Evolutionary conservation across 352 stramenopile species (phyloP).

Genomic region (Pythium rhizo-oryzae): DNA sequence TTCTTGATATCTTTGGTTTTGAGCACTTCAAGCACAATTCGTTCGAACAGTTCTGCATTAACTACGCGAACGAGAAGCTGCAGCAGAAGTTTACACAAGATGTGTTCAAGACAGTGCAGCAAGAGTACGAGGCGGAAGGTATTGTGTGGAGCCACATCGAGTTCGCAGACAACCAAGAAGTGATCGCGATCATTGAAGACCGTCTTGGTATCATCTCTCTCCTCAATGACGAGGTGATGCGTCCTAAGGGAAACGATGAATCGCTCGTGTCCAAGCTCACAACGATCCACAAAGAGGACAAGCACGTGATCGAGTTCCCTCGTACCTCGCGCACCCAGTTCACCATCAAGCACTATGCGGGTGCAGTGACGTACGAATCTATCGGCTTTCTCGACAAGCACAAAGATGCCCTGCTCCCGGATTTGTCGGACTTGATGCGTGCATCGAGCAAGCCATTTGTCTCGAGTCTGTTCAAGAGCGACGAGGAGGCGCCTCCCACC

Average conservation of each 20-base stretch:
- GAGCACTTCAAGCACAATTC: constrained; percentile 95
- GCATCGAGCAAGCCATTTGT: constrained; percentile 71
- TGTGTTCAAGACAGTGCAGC: constrained; percentile 89
- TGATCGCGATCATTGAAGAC: constrained; percentile 88
- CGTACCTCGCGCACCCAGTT: constrained; percentile 86
- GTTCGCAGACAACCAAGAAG: constrained; percentile 90
- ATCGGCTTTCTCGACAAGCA: constrained; percentile 96
- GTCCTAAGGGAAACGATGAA: constrained; percentile 85
- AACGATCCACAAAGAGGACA: constrained; percentile 79
- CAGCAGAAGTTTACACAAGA: constrained; percentile 93
- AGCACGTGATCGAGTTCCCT: constrained; percentile 79
- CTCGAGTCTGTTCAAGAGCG: constrained; percentile 49
- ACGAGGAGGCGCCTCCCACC: background rate
- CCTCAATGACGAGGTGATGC: constrained; percentile 90
- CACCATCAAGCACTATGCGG: constrained; percentile 94
- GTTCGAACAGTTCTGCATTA: constrained; percentile 95
- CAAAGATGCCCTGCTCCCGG: constrained; percentile 93
- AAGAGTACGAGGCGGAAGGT: constrained; percentile 88
- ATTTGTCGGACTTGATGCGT: constrained; percentile 89
- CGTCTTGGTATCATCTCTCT: constrained; percentile 89
- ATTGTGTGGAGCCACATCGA: constrained; percentile 95
- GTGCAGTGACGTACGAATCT: constrained; percentile 91
- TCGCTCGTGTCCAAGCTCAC: constrained; percentile 78
- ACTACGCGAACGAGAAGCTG: constrained; percentile 93
- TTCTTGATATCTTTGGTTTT: constrained; percentile 96